Base-by-base conservation (phyloP, 1,139 yeast species). In the Saccharomyces hybrid region DNA sequence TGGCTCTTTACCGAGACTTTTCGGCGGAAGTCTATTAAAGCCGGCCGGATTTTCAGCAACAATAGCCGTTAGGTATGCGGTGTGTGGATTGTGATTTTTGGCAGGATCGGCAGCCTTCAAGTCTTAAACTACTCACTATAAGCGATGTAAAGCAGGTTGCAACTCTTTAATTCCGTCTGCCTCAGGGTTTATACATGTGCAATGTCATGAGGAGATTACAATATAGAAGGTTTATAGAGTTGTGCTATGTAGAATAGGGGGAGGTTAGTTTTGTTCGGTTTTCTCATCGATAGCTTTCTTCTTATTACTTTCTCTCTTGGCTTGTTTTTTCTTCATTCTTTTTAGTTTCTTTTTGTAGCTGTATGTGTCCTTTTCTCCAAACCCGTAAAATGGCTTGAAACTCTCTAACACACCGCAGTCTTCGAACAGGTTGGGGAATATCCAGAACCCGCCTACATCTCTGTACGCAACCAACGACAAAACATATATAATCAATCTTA, bases 321-420 rank as follows among this genome's bases (percentile, higher is more conserved):
- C 61, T 57, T 55, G 66, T 59, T 58, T 70, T 54, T 57, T 65
- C 63, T 71, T 63, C 62, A 67, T 66, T 55, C 64, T 63, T 61
- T 71, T 65, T 69, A 67, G 50, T 58, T 64, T 72, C 58, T 68
- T 72, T 52, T 62, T 60, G 60, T 67, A 67, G 56, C 69, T 61
- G 62, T 67, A 65, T 52, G 65, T 64, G 13, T 69, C 70, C 48
- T 60, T 62, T 53, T 79, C 88, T 64, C 89, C 90, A 91, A 96
- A 93, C 5, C 83, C 95, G 69, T 88, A 93, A 6, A 86, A 63
- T 1, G 99, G 99, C 61, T 79, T 79, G 76, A 95, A 93, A 76
- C 96, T 86, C 58, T 91, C 98, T 60, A 93, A 70, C 60, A 95
- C 88, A 27, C 98, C 97, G 63, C 95, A 91, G 68, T 93, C 99